Evolutionary conservation across 257 asterid species (phyloP).

Genomic region (Nicotiana obtusifolia): DNA sequence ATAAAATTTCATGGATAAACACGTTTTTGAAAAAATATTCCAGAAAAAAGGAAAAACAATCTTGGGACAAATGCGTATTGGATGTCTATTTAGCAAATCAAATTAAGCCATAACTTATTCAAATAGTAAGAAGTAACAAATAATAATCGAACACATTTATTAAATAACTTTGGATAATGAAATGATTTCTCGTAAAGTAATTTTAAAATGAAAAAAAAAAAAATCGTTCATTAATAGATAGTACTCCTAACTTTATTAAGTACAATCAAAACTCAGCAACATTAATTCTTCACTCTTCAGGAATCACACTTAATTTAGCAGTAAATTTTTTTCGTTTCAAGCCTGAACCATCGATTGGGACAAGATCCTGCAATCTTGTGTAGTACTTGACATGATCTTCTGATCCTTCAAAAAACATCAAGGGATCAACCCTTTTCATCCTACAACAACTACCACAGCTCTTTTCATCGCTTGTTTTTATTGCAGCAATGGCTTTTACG

Average conservation of each 20-base stretch:
- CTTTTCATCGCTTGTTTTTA: neutral
- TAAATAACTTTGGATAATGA: neutral
- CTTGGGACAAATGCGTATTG: too few species aligned
- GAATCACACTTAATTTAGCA: neutral
- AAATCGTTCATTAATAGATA: neutral
- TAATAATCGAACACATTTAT: neutral
- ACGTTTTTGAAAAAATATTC: too few species aligned
- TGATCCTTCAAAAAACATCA: neutral
- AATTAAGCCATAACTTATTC: neutral
- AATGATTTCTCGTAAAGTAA: neutral
- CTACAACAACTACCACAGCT: neutral
- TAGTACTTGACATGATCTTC: too few species aligned
- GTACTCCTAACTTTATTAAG: neutral
- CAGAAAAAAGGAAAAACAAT: too few species aligned
- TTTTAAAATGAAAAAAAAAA: neutral
- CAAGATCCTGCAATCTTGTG: neutral
- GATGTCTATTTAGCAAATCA: neutral
- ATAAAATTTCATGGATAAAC: too few species aligned
- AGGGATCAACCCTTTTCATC: neutral
- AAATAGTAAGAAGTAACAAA: neutral
- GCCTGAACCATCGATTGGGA: neutral
- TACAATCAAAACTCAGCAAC: neutral
- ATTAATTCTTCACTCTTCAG: neutral
- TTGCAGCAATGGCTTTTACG: slow-evolving; percentile 8
- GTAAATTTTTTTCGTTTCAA: neutral